Evolutionary conservation across 2,329 filamentous ascomycete species (phyloP), one percentile per base, ranked within the genome.

Genomic region (Fusarium mundagurra): DNA sequence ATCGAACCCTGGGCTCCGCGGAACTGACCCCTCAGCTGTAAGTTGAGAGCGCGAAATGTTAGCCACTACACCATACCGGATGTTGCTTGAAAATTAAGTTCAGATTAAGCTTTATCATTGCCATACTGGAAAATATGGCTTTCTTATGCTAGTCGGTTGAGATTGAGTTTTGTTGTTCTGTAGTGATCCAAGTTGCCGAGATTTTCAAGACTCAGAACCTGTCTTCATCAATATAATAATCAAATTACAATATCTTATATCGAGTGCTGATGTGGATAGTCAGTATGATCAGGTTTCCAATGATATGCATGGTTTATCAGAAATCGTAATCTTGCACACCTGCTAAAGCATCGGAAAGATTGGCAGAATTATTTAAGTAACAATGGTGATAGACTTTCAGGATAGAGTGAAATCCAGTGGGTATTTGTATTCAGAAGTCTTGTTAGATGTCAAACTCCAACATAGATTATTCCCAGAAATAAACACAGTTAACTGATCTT

Each of bases 41-140:
- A 16, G n/a, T 61, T 80, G 78, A 80, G 78, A 80, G 78, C 78
- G 78, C 76, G 77, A 80, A 80, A 80, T 80, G 78, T 80, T 80
- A 78, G 77, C 78, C 78, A 80, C 78, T 80, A 80, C 78, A 80
- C 78, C 78, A 80, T 80, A 80, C 78, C 78, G 78, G 78, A 80
- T 38, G 54, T 31, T 48, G 6, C 45, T 22, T 48, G 9, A 8
- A 22, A 12, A 12, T 29, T 6, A 1, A 3, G 4, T 6, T 31
- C 14, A n/a, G 6, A 48, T 31, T 31, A 8, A 3, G 6, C 10
- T 17, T 1, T 31, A 48, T 48, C 2, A 6, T 8, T 6, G 27
- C 10, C 27, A 3, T 0, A 6, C 4, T 1, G 0, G 3, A 31
- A 3, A 4, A 22, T 11, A 22, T 16, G 9, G 8, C 27, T 22